Evolutionary conservation across 139 green algal genomes (phyloP), one percentile per base, ranked within the genome.

Genomic region (Asterochloris erici): DNA sequence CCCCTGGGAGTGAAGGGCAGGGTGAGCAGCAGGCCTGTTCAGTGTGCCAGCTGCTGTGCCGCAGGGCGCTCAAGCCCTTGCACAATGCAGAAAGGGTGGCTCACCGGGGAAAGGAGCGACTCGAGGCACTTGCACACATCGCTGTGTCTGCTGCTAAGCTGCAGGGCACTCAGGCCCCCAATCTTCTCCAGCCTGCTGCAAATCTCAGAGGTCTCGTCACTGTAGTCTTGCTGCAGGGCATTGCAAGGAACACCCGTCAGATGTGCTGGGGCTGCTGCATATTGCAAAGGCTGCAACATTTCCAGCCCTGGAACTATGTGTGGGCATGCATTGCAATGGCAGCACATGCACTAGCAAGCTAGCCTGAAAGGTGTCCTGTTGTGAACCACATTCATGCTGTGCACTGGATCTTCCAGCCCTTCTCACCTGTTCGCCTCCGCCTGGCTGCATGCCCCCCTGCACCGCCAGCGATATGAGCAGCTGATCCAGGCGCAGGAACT

Each of bases 401-500:
- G n/a, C n/a, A n/a, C n/a, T n/a, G n/a, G n/a, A n/a, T n/a, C n/a
- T n/a, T n/a, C n/a, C n/a, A n/a, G 38, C 6, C 38, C 38, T 54
- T 2, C 38, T 54, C 38, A 54, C 38, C 38, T 54, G 38, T 54
- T 54, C 38, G 38, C 38, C 38, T 54, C 38, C 38, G 54, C 76
- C 76, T 23, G 76, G 60, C 60, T 70, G 60, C 24, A 70, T 70
- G 76, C 76, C 76, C 24, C 60, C 76, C 61, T 80, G 60, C 0
- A 69, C 76, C 28, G 76, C 76, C 38, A 80, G 17, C 9, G 76
- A 80, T 23, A 80, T 80, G 17, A 80, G 76, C 24, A 80, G 23
- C 15, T 62, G 54, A n/a, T 80, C 76, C 60, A 80, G 76, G 60
- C 76, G 76, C 23, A 61, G 68, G 47, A 80, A 80, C 76, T 80